These are phyloP conservation scores for Leccinum holopus DNA, from an alignment of 1,284 basidiomycete genomes.

Conservation along the genomic window DNA sequence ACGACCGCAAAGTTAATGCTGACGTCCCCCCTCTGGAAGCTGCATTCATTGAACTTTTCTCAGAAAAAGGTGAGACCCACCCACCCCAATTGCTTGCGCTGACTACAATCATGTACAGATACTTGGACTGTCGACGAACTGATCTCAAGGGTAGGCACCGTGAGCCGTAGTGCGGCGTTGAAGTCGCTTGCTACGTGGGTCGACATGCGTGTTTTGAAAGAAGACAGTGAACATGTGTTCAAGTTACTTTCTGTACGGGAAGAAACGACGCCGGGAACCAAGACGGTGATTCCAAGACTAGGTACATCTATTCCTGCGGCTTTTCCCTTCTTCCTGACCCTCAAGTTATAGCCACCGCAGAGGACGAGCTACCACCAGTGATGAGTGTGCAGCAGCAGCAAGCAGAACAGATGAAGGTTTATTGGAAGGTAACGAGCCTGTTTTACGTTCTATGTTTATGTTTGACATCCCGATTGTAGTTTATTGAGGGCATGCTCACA, in stretches of 20 bases:
- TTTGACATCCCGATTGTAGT: conserved; percentile 42
- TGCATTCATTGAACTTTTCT: conserved; percentile 85
- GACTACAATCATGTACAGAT: conserved; percentile 41
- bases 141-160: conserved; percentile 55
- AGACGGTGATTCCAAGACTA: conserved; percentile 27
- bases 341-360: conserved; percentile 20
- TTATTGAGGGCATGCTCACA: conserved; percentile 82
- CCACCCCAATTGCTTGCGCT: neutral
- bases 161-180: conserved; percentile 61
- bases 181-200: conserved; percentile 84
- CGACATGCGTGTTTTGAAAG: conserved; percentile 76
- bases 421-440: conserved; percentile 70
- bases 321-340: conserved; percentile 6
- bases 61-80: conserved; percentile 52
- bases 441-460: neutral
- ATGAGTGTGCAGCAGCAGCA: conserved; percentile 70
- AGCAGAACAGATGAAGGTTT: conserved; percentile 80
- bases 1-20: conserved; percentile 73
- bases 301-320: conserved; percentile 31
- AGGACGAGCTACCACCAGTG: conserved; percentile 52
- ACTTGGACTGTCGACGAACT: conserved; percentile 70
- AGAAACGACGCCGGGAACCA: conserved; percentile 31
- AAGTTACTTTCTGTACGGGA: conserved; percentile 63
- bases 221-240: conserved; percentile 58
- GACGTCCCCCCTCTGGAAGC: conserved; percentile 87